These are phyloP conservation scores for Lyophyllum semitale DNA, from an alignment of 768 basidiomycete species.

Conservation along the genomic window DNA sequence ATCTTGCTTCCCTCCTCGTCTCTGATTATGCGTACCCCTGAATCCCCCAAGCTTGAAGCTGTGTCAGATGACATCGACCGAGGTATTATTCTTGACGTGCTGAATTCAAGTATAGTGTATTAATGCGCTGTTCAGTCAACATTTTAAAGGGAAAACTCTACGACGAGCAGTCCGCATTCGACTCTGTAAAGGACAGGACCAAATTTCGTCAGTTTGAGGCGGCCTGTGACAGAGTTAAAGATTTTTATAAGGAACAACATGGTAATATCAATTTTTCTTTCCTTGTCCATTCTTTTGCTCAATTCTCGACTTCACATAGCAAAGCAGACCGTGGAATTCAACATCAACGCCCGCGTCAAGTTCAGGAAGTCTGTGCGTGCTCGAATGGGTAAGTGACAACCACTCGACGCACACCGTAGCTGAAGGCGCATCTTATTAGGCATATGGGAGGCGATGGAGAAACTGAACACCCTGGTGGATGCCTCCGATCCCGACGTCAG, in stretches of 20 bases:
- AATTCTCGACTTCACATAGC: conserved; percentile 38
- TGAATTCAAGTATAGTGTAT: neutral
- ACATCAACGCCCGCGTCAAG: conserved; percentile 9
- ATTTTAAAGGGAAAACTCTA: conserved; percentile 50
- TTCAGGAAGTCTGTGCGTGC: conserved; percentile 6
- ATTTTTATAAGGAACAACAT: conserved; percentile 18
- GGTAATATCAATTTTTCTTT: conserved; percentile 1
- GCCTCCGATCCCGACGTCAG: conserved; percentile 88
- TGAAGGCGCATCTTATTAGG: conserved; percentile 18
- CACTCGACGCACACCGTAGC: neutral
- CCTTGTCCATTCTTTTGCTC: neutral
- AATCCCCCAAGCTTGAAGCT: neutral
- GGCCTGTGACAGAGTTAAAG: conserved; percentile 17
- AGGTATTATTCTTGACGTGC: conserved; percentile 3
- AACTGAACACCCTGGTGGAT: conserved; percentile 84
- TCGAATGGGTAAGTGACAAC: conserved; percentile 1
- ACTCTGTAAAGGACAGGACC: conserved; percentile 55
- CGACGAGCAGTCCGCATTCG: conserved; percentile 47
- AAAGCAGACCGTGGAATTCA: conserved; percentile 62
- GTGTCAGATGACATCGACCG: conserved; percentile 15
- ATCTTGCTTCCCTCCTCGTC: neutral
- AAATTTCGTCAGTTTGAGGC: conserved; percentile 53
- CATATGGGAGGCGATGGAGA: conserved; percentile 85
- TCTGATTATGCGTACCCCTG: neutral
- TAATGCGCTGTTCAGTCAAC: conserved; percentile 46